These are phyloP conservation scores for Russula dissimulans DNA, from an alignment of 768 basidiomycete genomes.

Conservation along the genomic window DNA sequence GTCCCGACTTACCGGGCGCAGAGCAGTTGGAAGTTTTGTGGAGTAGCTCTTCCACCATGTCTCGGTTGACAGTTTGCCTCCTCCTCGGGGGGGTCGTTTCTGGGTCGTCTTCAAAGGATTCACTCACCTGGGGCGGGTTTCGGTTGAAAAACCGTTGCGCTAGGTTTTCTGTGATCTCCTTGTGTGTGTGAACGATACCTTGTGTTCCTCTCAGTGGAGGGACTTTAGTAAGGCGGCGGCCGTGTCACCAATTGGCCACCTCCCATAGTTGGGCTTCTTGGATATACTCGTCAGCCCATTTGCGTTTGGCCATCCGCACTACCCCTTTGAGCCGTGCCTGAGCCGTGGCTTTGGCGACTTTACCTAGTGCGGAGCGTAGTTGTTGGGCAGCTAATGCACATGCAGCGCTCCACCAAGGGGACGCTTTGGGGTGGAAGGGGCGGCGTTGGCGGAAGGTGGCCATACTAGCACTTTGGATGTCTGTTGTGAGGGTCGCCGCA, in stretches of 20 bases:
- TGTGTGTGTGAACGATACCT: not conserved
- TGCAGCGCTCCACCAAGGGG: not conserved
- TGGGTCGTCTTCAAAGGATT: not conserved
- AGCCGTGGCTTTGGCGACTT: too few species aligned
- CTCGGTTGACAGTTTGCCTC: not conserved
- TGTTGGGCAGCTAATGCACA: not conserved
- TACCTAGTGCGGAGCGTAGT: fast-evolving
- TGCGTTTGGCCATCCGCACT: not conserved
- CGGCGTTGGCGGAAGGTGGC: not conserved
- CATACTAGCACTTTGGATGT: not conserved
- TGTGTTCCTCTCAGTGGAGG: not conserved
- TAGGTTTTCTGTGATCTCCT: not conserved
- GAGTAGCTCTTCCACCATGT: not conserved
- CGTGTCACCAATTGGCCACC: not conserved
- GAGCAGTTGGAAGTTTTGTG: not conserved
- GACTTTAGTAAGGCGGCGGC: not conserved
- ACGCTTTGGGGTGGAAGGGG: not conserved
- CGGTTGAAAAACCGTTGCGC: not conserved
- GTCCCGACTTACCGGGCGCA: not conserved
- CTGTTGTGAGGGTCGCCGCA: not conserved
- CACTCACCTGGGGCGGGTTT: not conserved
- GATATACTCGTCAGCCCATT: not conserved
- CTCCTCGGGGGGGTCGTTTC: fast-evolving
- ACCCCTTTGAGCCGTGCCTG: not conserved
- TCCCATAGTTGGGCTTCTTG: not conserved